A percentile compares a stretch with the other conserved stretches of the same genome.
These are phyloP conservation scores for Penicillium paradoxum DNA, from an alignment of 495 filamentous ascomycete species.

Conservation along the genomic window DNA sequence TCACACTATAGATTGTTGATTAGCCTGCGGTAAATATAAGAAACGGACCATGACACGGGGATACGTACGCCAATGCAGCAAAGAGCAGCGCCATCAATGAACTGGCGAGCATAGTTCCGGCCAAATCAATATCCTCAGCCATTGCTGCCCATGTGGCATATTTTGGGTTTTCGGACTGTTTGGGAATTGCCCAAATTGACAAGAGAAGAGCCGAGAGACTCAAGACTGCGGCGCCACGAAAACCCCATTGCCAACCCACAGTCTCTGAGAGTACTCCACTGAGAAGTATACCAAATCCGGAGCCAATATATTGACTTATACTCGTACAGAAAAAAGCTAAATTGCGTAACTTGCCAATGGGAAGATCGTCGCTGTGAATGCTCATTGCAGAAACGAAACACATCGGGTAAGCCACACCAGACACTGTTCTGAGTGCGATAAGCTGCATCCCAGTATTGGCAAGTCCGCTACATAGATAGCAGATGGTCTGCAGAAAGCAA, in stretches of 20 bases:
- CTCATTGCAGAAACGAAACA: conserved; percentile 48
- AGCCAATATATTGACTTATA: conserved; percentile 44
- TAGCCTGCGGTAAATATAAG: background rate
- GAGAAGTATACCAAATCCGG: conserved; percentile 37
- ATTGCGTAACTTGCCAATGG: conserved; percentile 35
- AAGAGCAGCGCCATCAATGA: conserved; percentile 34
- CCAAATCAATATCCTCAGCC: conserved; percentile 42
- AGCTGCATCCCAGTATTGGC: conserved; percentile 40
- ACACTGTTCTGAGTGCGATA: conserved; percentile 48
- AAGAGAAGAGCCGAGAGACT: conserved; percentile 29
- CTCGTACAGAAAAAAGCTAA: conserved; percentile 44
- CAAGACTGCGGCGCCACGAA: conserved; percentile 36
- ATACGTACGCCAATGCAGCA: conserved; percentile 41
- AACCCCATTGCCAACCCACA: conserved; percentile 47
- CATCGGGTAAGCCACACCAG: conserved; percentile 47
- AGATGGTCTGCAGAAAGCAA: conserved; percentile 36
- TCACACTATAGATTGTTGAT: conserved; percentile 13
- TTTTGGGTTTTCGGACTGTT: conserved; percentile 6
- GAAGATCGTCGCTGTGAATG: conserved; percentile 41
- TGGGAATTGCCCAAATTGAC: conserved; percentile 34
- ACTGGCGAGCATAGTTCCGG: conserved; percentile 36
- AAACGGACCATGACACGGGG: background rate
- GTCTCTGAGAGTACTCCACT: conserved; percentile 44
- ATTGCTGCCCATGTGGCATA: conserved; percentile 19
- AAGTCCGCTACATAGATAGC: conserved; percentile 42